Conservation (phyloP, 2,329 filamentous ascomycete genomes). For the Calonectria henricotiae region DNA sequence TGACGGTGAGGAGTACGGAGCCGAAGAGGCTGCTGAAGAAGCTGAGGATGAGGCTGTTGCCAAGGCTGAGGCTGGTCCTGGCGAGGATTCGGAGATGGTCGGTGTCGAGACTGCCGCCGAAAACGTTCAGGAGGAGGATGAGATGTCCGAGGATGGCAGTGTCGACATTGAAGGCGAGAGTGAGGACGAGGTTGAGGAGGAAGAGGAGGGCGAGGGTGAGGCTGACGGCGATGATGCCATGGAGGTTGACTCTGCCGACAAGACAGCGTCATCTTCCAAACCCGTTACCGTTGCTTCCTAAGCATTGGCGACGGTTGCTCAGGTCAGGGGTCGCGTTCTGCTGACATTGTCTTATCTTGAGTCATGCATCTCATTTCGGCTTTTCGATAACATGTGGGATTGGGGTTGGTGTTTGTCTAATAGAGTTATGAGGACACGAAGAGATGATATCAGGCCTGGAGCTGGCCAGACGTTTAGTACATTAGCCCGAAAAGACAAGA, state of each 20-base stretch:
- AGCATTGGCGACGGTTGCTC: constrained; percentile 4
- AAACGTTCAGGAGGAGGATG: constrained; percentile 74
- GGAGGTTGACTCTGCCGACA: constrained; percentile 66
- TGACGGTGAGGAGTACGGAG: constrained; percentile 92
- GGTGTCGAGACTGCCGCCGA: constrained; percentile 71
- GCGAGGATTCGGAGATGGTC: constrained; percentile 84
- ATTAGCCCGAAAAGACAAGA: constrained; percentile 37
- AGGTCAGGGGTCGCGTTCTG: constrained; percentile 34
- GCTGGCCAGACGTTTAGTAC: constrained; percentile 39
- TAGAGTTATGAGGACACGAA: constrained; percentile 56
- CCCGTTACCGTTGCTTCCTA: constrained; percentile 59
- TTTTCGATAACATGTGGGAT: constrained; percentile 43
- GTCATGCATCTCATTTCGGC: constrained; percentile 39
- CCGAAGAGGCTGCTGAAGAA: constrained; percentile 86
- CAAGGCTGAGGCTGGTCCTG: constrained; percentile 64
- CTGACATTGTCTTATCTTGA: constrained; percentile 41
- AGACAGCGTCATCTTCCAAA: constrained; percentile 56
- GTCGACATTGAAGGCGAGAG: constrained; percentile 87
- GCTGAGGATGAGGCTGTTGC: constrained; percentile 70
- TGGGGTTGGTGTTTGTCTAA: constrained; percentile 47
- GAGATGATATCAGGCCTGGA: constrained; percentile 52
- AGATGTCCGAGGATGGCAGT: constrained; percentile 81
- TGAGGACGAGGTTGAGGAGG: constrained; percentile 79
- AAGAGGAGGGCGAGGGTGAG: constrained; percentile 57
- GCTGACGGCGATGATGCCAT: constrained; percentile 63